Base-by-base conservation (phyloP, 371 early-diverging fungal species). In the Chytridiales sp. region DNA sequence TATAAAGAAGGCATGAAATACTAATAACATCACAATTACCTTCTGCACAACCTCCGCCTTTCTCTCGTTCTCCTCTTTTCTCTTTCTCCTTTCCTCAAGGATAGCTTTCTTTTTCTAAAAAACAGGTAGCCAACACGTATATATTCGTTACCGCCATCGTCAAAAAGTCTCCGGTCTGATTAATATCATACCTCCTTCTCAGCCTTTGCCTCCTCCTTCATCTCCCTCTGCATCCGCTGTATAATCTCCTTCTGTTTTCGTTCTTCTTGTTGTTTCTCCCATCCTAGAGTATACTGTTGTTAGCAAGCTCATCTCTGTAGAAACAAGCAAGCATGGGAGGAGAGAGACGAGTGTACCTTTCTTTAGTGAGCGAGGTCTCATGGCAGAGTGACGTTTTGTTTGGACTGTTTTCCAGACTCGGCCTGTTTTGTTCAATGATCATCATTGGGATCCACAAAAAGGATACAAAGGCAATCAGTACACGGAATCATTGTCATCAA, bases 21-120 rank as follows among this genome's bases (percentile, higher is more conserved):
- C 0, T 29, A 24, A 36, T 48, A 34, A 19, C 47, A 17, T 48
- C 17, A 11, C 21, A 47, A 59, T 47, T 36, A 72, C 75, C 57
- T 61, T 41, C 55, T 76, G 77, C 17, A 67, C 63, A 17, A 76
- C 64, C 48, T 76, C 77, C 9, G 68, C 73, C 32, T 57, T 61
- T 44, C 55, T 52, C 53, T 70, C 74, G 47, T 70, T 73, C 62
- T 70, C 70, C 56, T 65, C 64, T 44, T 66, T 73, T 36, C 74
- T 43, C 64, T 70, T 63, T 46, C 51, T 46, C 15, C 68, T 50
- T 39, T 71, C 74, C 46, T 63, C 66, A 5, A n/a, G 24, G 15
- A 54, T 59, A 26, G 44, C 57, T 30, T 68, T 66, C 58, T 53
- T 46, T n/a, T 51, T 39, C 68, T 68, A 51, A 9, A 13, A n/a